These are phyloP conservation scores for Pleurotus djamor DNA, from an alignment of 768 basidiomycete genomes.

Conservation along the genomic window DNA sequence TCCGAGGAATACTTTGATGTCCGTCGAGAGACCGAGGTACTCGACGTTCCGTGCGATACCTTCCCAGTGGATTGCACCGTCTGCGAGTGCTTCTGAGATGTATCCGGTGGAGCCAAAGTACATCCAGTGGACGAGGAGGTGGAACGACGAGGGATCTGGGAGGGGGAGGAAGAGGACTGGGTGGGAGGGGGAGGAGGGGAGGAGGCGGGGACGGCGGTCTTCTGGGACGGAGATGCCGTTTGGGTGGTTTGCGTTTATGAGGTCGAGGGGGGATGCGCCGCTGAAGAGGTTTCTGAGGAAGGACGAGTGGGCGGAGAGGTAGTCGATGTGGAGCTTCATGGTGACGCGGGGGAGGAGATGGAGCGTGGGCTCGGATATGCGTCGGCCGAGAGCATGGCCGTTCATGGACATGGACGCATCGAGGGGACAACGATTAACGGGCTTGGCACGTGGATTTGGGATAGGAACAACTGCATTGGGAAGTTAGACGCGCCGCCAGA, in stretches of 20 bases:
- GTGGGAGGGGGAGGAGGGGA: slow-evolving; percentile 64
- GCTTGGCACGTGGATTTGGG: slow-evolving; percentile 34
- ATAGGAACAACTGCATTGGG: slow-evolving; percentile 47
- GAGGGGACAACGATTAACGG: slow-evolving; percentile 23
- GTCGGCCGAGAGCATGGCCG: slow-evolving; percentile 40
- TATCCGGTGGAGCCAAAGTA: slow-evolving; percentile 70
- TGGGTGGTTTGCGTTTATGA: slow-evolving; percentile 38
- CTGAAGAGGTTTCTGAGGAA: slow-evolving; percentile 72
- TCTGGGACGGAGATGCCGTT: slow-evolving; percentile 38
- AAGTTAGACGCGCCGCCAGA: no score
- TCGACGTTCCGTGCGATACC: slow-evolving; percentile 88
- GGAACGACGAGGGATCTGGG: slow-evolving; percentile 71
- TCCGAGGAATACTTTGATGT: slow-evolving; percentile 76
- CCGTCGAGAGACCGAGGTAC: slow-evolving; percentile 74
- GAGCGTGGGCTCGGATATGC: slow-evolving; percentile 50
- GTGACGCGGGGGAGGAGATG: slow-evolving; percentile 55
- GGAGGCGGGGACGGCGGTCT: slow-evolving; percentile 61
- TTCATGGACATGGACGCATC: slow-evolving; percentile 34
- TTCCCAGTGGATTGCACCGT: slow-evolving; percentile 75
- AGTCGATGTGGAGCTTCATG: slow-evolving; percentile 78
- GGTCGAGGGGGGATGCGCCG: slow-evolving; percentile 60
- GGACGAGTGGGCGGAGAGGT: slow-evolving; percentile 78
- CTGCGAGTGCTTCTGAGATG: slow-evolving; percentile 67
- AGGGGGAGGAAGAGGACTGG: slow-evolving; percentile 74
- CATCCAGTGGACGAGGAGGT: slow-evolving; percentile 75